phyloP scores from a whole-genome alignment of 495 filamentous ascomycete genomes.

The Penicillium silybi region DNA sequence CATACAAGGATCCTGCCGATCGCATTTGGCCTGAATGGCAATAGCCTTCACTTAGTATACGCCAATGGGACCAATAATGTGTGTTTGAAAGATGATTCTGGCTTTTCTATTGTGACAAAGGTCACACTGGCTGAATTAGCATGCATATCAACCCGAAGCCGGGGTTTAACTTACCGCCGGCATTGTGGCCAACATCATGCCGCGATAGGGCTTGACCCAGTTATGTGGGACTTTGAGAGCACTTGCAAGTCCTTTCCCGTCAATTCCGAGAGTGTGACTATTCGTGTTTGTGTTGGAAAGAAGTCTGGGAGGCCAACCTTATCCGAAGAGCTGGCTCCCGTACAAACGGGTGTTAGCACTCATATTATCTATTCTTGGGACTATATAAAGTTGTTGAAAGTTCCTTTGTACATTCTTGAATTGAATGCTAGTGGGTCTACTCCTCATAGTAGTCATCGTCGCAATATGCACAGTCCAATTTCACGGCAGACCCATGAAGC shows the following conservation, averaged over 20 bases:
- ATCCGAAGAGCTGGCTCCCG: constrained; percentile 19
- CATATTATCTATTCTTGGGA: background rate
- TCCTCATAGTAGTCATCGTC: background rate
- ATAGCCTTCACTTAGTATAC: background rate
- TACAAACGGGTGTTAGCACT: background rate
- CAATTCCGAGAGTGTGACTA: background rate
- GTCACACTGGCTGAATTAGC: constrained; percentile 21
- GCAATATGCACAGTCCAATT: constrained; percentile 21
- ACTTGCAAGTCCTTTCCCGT: background rate
- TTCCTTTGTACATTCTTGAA: background rate
- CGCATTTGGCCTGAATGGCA: constrained; percentile 24
- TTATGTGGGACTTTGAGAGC: background rate
- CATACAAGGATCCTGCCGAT: constrained; percentile 26
- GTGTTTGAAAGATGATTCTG: background rate
- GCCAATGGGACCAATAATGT: background rate
- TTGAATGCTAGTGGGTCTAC: background rate
- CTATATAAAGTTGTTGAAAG: background rate
- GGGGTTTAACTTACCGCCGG: constrained; percentile 15
- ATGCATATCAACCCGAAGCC: background rate
- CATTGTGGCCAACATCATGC: constrained; percentile 6
- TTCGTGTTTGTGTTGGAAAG: background rate
- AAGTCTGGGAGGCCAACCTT: background rate
- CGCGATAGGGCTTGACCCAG: background rate
- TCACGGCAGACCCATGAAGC: constrained; percentile 3
- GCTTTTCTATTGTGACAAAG: constrained; percentile 29